A percentile compares a stretch with the other conserved stretches of the same genome.
phyloP scores from a whole-genome alignment of 1,139 yeast species.

The Pichia sp. region DNA sequence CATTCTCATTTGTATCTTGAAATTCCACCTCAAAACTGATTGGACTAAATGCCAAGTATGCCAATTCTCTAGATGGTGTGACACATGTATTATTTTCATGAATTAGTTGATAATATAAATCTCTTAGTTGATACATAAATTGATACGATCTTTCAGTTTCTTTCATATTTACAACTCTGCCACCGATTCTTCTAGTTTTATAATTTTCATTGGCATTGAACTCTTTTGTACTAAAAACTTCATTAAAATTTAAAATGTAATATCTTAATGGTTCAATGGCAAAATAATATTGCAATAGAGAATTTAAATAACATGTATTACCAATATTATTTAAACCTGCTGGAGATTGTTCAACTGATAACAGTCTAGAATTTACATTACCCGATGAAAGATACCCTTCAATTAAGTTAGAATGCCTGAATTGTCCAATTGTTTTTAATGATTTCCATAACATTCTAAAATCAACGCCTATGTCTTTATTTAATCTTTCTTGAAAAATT shows the following conservation, averaged over 20 bases:
- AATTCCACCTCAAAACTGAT: conserved; percentile 61
- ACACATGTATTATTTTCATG: conserved; percentile 58
- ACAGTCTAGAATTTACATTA: conserved; percentile 48
- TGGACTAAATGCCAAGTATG: conserved; percentile 81
- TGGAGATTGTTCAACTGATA: conserved; percentile 70
- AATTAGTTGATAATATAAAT: conserved; percentile 65
- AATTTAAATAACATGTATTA: conserved; percentile 89
- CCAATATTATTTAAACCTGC: conserved; percentile 92
- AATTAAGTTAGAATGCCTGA: conserved; percentile 47
- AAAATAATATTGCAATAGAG: conserved; percentile 83
- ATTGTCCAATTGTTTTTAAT: conserved; percentile 41
- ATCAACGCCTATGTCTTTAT: conserved; percentile 34
- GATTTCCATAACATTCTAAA: conserved; percentile 46
- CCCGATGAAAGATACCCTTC: conserved; percentile 51
- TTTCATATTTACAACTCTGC: conserved; percentile 62
- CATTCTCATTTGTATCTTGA: conserved; percentile 21
- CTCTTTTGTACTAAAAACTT: conserved; percentile 24
- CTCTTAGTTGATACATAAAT: conserved; percentile 66
- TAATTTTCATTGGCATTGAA: conserved; percentile 28
- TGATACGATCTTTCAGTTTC: conserved; percentile 80
- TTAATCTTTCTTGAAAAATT: conserved; percentile 42
- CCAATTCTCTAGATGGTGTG: conserved; percentile 76
- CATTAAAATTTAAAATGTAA: conserved; percentile 49
- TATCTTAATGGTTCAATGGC: conserved; percentile 77
- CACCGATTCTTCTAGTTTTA: conserved; percentile 66